Percentiles rank a stretch among this genome's conserved stretches.
These are phyloP conservation scores for Rhizopogon salebrosus DNA, from an alignment of 768 basidiomycete genomes.

Conservation along the genomic window DNA sequence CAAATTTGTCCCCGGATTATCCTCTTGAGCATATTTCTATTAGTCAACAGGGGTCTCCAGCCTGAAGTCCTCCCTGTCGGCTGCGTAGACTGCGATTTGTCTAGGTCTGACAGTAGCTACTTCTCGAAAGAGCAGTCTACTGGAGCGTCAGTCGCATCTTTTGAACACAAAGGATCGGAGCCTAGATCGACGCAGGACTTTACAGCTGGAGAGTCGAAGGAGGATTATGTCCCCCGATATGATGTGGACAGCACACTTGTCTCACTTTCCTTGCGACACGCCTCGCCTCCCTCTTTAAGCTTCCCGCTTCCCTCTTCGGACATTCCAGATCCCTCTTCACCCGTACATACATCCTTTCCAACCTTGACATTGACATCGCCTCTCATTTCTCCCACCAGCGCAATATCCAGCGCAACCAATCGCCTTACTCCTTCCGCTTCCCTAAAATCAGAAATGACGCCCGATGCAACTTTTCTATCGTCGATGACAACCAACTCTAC, in stretches of 20 bases:
- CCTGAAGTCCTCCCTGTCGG: neutral
- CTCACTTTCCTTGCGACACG: too few species aligned
- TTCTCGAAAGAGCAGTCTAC: neutral
- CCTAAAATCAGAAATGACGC: too few species aligned
- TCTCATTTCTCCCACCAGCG: too few species aligned
- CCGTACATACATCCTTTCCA: too few species aligned
- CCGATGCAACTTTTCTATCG: too few species aligned
- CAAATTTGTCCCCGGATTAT: neutral
- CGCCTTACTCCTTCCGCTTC: too few species aligned
- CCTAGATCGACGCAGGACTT: neutral
- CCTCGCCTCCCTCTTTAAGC: neutral
- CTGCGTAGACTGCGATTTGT: neutral
- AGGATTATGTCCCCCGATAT: neutral
- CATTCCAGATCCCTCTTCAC: too few species aligned
- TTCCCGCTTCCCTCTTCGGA: constrained; percentile 20
- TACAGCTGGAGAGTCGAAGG: too few species aligned
- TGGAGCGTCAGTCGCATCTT: neutral
- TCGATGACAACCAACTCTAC: too few species aligned
- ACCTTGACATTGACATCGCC: too few species aligned
- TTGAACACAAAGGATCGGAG: neutral
- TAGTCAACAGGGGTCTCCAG: neutral
- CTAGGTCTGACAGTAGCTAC: neutral
- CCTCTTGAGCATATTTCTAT: neutral
- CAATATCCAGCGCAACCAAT: too few species aligned
- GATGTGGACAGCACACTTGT: too few species aligned